phyloP scores from a whole-genome alignment of 768 basidiomycete genomes.

The Termitomyces sp. region DNA sequence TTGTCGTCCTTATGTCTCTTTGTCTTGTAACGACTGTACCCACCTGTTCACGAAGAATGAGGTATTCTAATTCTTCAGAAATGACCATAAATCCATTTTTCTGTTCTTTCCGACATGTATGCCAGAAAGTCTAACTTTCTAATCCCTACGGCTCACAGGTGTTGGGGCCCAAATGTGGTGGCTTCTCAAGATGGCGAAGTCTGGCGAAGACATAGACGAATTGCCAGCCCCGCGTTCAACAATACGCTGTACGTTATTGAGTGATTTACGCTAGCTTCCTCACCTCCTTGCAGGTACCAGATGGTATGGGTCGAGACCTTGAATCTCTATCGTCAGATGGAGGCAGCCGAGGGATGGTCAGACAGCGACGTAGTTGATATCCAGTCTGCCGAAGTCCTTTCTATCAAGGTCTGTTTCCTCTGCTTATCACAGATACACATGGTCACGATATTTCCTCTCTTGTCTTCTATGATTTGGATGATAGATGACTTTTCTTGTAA shows the following conservation, averaged over 20 bases:
- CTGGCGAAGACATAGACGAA: conserved; percentile 39
- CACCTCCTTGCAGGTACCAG: conserved; percentile 17
- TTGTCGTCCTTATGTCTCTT: no score
- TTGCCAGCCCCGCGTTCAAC: conserved; percentile 38
- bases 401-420: no score
- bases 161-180: conserved; percentile 6
- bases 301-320: conserved; percentile 27
- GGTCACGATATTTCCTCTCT: no score
- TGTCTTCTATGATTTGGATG: no score
- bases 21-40: no score
- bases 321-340: conserved; percentile 25
- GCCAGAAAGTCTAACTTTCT: no score
- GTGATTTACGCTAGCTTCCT: not conserved
- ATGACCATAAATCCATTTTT: no score
- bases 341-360: conserved; percentile 19
- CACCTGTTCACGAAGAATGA: no score
- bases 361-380: conserved; percentile 10
- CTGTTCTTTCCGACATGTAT: no score
- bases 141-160: not conserved
- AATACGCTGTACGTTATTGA: conserved; percentile 25
- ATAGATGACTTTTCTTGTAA: no score
- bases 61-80: no score
- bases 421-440: no score
- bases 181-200: conserved; percentile 24
- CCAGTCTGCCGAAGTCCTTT: conserved; percentile 7